Evolutionary conservation across 805 yeast genomes (phyloP), one percentile per base, ranked within the genome.

Genomic region (Kluyveromyces wickerhamii): DNA sequence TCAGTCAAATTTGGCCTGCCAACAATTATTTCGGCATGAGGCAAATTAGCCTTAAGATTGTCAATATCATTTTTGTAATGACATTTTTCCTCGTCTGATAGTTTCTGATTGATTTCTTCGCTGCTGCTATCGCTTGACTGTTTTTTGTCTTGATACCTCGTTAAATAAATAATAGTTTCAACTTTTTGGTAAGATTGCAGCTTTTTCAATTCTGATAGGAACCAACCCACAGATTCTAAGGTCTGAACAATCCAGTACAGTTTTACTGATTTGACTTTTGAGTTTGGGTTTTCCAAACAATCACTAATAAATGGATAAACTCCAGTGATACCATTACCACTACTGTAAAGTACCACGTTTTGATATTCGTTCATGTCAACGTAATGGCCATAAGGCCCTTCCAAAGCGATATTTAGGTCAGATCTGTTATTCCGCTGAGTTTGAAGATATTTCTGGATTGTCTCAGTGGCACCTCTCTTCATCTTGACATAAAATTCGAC

Each of bases 331-430:
- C 72, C 73, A 45, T 63, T 67, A 29, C 72, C 72, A 28, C 72
- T 66, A 14, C 74, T 67, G 14, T 71, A 40, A 25, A 70, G 54
- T 2, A 71, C 49, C 4, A 63, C 63, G n/a, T 57, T 60, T 22
- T 60, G 60, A 50, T 60, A 67, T 18, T 58, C 51, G 23, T 60
- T 50, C 35, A 63, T 52, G 11, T 67, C 65, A 3, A 61, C 47
- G 6, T 45, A 41, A 17, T 52, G 49, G 1, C 80, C 80, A 44
- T 74, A 75, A 2, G 79, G 77, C 1, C 81, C 81, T 44, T 75
- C 81, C 10, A 75, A 48, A 8, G 65, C 57, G 10, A 69, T 63
- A 44, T 57, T 58, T 27, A 66, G 48, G 20, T 48, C 52, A 52
- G 49, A 41, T 14, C 42, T 49, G 19, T 47, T 59, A 24, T 53